These are phyloP conservation scores for Carpinus viminea DNA, from an alignment of 306 rosid genomes.

Conservation along the genomic window DNA sequence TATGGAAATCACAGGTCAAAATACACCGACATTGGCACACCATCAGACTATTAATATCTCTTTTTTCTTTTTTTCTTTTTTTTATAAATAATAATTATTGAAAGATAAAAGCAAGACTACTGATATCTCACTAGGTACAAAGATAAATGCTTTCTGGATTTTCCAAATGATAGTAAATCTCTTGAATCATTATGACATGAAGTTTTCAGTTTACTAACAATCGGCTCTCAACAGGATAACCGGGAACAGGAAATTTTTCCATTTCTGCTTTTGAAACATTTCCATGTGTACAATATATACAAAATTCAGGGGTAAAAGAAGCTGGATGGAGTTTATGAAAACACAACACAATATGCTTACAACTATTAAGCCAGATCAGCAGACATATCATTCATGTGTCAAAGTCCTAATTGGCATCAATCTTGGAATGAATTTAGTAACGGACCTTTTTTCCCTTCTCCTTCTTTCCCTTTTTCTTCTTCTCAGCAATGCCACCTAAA, in stretches of 20 bases:
- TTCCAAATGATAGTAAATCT: not conserved
- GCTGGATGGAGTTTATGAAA: not conserved
- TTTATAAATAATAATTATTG: too few relatives aligned
- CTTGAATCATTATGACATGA: not conserved
- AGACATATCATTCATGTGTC: not conserved
- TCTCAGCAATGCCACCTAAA: constrained; percentile 69
- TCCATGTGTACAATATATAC: not conserved
- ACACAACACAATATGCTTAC: not conserved
- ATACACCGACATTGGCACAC: not conserved
- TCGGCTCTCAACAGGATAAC: not conserved
- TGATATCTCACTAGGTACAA: not conserved
- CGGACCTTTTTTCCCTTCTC: constrained; percentile 65
- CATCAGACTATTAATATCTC: not conserved
- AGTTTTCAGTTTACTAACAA: not conserved
- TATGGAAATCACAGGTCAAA: not conserved
- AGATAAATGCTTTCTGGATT: not conserved
- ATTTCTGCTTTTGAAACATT: not conserved
- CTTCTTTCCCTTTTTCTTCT: constrained; percentile 64
- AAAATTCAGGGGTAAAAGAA: not conserved
- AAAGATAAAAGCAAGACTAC: not conserved
- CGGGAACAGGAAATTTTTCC: not conserved
- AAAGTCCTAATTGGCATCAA: constrained; percentile 5
- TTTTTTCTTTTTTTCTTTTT: too few relatives aligned
- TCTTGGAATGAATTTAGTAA: constrained; percentile 23
- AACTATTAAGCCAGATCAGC: not conserved